Evolutionary conservation across 2,329 filamentous ascomycete species (phyloP), one percentile per base, ranked within the genome.

Genomic region (Gremmenia infestans): DNA sequence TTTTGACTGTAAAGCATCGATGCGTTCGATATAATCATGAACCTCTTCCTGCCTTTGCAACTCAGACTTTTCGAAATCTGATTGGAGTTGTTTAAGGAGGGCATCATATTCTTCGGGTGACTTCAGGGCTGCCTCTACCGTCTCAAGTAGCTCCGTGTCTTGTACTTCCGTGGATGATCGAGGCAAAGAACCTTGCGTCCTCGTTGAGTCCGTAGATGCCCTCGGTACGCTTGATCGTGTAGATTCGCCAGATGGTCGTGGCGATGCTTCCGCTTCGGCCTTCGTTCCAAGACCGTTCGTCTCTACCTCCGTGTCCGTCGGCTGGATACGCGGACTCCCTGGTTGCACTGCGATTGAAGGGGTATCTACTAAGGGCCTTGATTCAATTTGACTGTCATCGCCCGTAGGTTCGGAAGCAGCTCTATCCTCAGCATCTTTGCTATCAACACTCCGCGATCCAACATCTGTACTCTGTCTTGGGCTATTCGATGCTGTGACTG

Each of bases 1-100:
- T 69, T 99, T 97, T 6, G 91, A 85, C 70, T 97, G 90, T 1
- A 99, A 75, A 4, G 92, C 88, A 74, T 99, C 94, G 54, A 97
- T 94, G 37, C 88, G 85, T 72, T 99, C 94, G 6, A 93, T 81
- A 60, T 96, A 90, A 49, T 81, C 81, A 65, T 94, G 85, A 42
- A 91, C 80, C 69, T 97, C 94, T 64, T 94, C 89, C 56, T 93
- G 87, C 62, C 89, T 83, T 59, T 85, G 68, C 50, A 67, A 40
- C 50, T 69, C 66, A 3, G 67, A 62, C 2, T 57, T 60, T 47
- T 68, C 65, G 42, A 61, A 64, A 52, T 70, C 64, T 2, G 63
- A 64, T 39, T 67, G 63, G 4, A 74, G 62, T 46, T 75, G 72
- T 48, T 66, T 65, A 37, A 76, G 68, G 6, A 72, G 69, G 39